Evolutionary conservation across 1,284 basidiomycete genomes (phyloP).

Genomic region (Moniliophthora roreri): DNA sequence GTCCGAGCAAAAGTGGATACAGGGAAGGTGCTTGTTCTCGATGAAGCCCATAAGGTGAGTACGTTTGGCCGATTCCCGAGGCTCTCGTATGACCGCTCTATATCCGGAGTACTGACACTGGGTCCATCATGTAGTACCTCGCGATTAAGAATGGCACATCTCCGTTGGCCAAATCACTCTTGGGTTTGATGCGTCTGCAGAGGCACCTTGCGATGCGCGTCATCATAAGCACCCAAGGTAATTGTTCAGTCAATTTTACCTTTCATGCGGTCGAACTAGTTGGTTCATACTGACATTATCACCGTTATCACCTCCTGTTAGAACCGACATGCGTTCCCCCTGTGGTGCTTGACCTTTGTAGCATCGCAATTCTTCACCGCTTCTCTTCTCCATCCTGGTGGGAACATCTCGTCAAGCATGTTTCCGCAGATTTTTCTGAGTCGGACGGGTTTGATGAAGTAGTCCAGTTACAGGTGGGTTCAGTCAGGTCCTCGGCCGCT

Average conservation of each 20-base stretch:
- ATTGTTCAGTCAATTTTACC: not conserved
- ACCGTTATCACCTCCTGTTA: constrained; percentile 25
- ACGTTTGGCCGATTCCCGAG: no score
- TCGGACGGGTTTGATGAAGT: constrained; percentile 65
- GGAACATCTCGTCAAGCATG: constrained; percentile 64
- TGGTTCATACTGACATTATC: not conserved
- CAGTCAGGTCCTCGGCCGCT: not conserved
- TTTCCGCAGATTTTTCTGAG: constrained; percentile 57
- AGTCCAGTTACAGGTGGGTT: constrained; percentile 57
- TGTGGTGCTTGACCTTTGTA: constrained; percentile 66
- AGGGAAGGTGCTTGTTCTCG: constrained; percentile 71
- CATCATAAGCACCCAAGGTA: constrained; percentile 73
- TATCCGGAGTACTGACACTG: not conserved
- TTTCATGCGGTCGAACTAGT: not conserved
- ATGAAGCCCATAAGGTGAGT: constrained; percentile 71
- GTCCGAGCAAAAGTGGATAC: constrained; percentile 59
- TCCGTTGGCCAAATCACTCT: constrained; percentile 56
- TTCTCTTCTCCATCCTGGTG: constrained; percentile 78
- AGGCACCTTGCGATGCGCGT: constrained; percentile 71
- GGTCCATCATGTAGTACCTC: constrained; percentile 53
- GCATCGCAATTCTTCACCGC: constrained; percentile 62
- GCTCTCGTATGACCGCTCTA: no score
- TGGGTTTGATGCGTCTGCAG: constrained; percentile 65
- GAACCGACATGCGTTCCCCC: constrained; percentile 74
- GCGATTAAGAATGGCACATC: constrained; percentile 43